These are phyloP conservation scores for Aspergillus sp. DNA, from an alignment of 2,329 filamentous ascomycete genomes.

Conservation along the genomic window DNA sequence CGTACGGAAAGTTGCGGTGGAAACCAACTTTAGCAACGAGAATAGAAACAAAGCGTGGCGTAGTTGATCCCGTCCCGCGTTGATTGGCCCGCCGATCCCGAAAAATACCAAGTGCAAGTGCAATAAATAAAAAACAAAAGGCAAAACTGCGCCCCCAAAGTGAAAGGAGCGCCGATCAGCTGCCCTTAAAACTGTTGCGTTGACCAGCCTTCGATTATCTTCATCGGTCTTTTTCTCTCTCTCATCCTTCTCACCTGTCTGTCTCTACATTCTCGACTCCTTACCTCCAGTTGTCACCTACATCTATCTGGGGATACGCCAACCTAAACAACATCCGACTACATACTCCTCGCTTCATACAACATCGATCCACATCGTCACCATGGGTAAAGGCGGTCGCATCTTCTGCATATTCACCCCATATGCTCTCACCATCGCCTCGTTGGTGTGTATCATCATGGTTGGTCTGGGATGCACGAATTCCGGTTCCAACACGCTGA, in stretches of 20 bases:
- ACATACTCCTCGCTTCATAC: not conserved
- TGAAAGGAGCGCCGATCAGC: not conserved
- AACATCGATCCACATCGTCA: constrained; percentile 11
- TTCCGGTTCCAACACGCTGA: constrained; percentile 46
- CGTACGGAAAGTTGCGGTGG: constrained; percentile 10
- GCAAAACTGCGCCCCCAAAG: not conserved
- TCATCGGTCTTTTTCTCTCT: not conserved
- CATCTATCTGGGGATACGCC: not conserved
- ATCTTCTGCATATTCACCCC: constrained; percentile 85
- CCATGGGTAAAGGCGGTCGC: constrained; percentile 72
- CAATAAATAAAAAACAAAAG: not conserved
- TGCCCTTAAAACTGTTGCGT: not conserved
- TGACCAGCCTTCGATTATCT: not conserved
- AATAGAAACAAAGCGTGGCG: constrained; percentile 31
- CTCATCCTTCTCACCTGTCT: not conserved
- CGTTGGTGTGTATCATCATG: constrained; percentile 66
- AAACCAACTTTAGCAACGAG: constrained; percentile 5
- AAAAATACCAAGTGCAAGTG: not conserved
- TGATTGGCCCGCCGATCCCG: constrained; percentile 18
- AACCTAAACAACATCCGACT: not conserved
- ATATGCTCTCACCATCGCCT: constrained; percentile 75
- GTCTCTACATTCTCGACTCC: not conserved
- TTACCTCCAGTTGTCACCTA: not conserved
- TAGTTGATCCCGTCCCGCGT: constrained; percentile 3
- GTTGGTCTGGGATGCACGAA: constrained; percentile 59